phyloP scores from a whole-genome alignment of 2,329 filamentous ascomycete species.

The Graphilbum ipis-grandicollis region DNA sequence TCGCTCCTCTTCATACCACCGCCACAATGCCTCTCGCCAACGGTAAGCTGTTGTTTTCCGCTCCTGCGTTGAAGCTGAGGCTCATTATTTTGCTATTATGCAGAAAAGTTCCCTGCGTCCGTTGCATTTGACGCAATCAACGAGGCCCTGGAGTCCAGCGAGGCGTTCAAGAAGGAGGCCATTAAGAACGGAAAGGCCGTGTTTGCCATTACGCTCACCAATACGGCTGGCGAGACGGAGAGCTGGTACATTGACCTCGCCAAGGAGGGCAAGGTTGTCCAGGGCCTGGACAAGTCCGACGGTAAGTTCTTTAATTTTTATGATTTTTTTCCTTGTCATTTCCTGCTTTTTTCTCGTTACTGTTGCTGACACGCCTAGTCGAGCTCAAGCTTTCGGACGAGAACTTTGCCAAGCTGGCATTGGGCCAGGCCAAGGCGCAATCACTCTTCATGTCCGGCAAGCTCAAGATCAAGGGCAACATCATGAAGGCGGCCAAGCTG shows the following conservation, averaged over 20 bases:
- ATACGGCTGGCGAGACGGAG: constrained; percentile 58
- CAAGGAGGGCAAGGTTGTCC: constrained; percentile 65
- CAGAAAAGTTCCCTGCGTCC: constrained; percentile 77
- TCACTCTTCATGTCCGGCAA: constrained; percentile 95
- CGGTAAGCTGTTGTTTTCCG: constrained; percentile 2
- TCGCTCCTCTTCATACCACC: too few species aligned
- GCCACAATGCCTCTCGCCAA: constrained; percentile 7
- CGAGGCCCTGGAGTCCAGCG: constrained; percentile 46
- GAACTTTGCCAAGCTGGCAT: constrained; percentile 70
- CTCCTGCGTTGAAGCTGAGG: background rate
- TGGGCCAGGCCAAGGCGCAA: constrained; percentile 86
- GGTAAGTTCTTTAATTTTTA: constrained; percentile 35
- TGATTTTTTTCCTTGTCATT: background rate
- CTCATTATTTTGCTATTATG: background rate
- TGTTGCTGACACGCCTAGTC: constrained; percentile 31
- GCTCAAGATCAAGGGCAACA: constrained; percentile 93
- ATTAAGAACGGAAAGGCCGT: constrained; percentile 77
- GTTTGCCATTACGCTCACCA: constrained; percentile 88
- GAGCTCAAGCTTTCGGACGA: constrained; percentile 71
- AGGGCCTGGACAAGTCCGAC: constrained; percentile 65
- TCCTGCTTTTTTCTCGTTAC: background rate
- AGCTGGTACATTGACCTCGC: constrained; percentile 96
- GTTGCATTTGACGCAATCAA: constrained; percentile 82
- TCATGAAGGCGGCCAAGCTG: constrained; percentile 98
- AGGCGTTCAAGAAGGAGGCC: constrained; percentile 61